Base-by-base conservation (phyloP, 2,329 filamentous ascomycete species). In the Teratosphaeriaceae sp. region DNA sequence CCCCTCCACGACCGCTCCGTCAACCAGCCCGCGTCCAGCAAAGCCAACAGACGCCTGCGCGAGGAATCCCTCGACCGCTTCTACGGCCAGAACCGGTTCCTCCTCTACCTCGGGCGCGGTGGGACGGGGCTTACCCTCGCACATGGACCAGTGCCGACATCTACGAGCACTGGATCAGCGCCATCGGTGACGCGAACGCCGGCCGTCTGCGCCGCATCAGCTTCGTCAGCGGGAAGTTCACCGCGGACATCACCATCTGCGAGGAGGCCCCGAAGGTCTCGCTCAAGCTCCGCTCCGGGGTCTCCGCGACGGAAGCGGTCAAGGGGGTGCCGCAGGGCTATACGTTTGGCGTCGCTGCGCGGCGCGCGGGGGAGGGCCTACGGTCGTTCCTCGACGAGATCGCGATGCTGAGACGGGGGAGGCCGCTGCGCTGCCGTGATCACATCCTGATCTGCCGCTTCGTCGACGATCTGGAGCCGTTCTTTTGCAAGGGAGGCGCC, bases 111-210 rank as follows among this genome's bases (percentile, higher is more conserved):
- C 21, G n/a, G n/a, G 15, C 42, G 47, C 9, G 48, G 47, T 30
- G 48, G 44, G 40, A 50, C 44, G 15, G 12, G 16, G 34, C 18
- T 1, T 52, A 46, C 23, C 45, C 51, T 3, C 27, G 35, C 18
- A 27, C 23, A 12, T 49, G 48, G 50, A 53, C 50, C 49, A 8
- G 21, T 37, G 11, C 42, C 39, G 8, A n/a, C n/a, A 53, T 53
- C 30, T 53, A 49, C 45, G 16, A 43, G 16, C 38, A 42, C 7
- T 55, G 53, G 53, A 44, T 52, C 21, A 24, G n/a, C 19, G 47
- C 46, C 4, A 52, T 55, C 5, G 53, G 53, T 7, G 49, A 54
- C 27, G 40, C 40, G 9, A 55, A 53, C 33, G 50, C 48, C n/a
- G 48, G 40, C 11, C 36, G 53, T 11, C 18, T 55, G 3, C 40